Conservation (phyloP, 352 stramenopile species). For the Pilasporangium apinafurcum region DNA sequence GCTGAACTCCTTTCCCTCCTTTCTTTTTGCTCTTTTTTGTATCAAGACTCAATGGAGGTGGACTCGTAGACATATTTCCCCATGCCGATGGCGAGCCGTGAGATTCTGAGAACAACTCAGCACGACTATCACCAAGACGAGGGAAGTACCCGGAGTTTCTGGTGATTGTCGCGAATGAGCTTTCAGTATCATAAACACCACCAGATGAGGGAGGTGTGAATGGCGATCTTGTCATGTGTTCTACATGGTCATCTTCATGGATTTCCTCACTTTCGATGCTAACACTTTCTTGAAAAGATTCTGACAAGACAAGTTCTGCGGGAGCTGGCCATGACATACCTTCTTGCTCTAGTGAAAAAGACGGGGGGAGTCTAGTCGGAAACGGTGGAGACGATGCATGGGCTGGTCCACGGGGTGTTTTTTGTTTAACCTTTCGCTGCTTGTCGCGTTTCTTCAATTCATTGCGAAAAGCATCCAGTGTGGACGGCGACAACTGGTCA, state of each 20-base stretch:
- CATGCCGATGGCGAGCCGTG: slow-evolving; percentile 31
- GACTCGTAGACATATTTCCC: slow-evolving; percentile 19
- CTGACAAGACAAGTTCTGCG: slow-evolving; percentile 33
- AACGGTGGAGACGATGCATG: slow-evolving; percentile 22
- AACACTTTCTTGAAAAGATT: slow-evolving; percentile 31
- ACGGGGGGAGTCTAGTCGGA: slow-evolving; percentile 9
- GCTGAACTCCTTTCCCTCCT: slow-evolving; percentile 46
- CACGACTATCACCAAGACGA: slow-evolving; percentile 18
- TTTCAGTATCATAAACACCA: slow-evolving; percentile 18
- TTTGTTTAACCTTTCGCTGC: slow-evolving; percentile 49
- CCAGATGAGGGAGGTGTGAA: slow-evolving; percentile 8
- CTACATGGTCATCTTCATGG: slow-evolving; percentile 7
- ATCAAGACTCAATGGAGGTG: slow-evolving; percentile 14
- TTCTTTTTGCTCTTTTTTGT: slow-evolving; percentile 52
- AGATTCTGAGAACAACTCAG: slow-evolving; percentile 6
- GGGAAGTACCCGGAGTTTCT: slow-evolving; percentile 74
- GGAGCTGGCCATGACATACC: slow-evolving; percentile 50
- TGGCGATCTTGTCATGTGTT: not conserved
- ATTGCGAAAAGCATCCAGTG: slow-evolving; percentile 42
- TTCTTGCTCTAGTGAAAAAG: slow-evolving; percentile 55
- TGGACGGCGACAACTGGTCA: slow-evolving; percentile 59
- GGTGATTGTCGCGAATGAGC: slow-evolving; percentile 67
- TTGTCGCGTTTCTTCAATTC: slow-evolving; percentile 80
- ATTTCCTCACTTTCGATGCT: slow-evolving; percentile 7
- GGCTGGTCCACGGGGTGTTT: slow-evolving; percentile 11